A percentile compares a stretch with the other conserved stretches of the same genome.
phyloP scores from a whole-genome alignment of 2,329 filamentous ascomycete genomes.

The Neopestalotiopsis rosae region DNA sequence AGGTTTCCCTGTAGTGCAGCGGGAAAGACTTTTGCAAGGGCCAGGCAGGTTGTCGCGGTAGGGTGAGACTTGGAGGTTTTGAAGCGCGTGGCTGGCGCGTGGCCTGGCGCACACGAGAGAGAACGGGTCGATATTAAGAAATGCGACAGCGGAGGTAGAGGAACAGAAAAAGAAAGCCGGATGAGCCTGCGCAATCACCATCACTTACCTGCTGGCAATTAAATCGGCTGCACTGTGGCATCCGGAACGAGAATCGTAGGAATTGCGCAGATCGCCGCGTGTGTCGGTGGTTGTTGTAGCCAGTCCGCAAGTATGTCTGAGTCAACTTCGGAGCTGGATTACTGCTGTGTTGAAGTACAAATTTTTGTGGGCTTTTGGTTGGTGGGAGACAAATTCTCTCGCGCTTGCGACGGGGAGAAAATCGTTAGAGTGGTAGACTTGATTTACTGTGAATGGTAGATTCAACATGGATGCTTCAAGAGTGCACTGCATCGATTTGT shows the following conservation, averaged over 20 bases:
- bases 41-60: background rate
- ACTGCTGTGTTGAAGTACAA: background rate
- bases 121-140: background rate
- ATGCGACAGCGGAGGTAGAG: background rate
- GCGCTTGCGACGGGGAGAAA: background rate
- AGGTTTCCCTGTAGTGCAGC: background rate
- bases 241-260: background rate
- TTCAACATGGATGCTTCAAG: background rate
- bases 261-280: background rate
- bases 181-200: background rate
- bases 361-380: no score
- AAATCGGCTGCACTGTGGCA: background rate
- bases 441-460: background rate
- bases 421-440: background rate
- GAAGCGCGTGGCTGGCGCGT: constrained; percentile 18
- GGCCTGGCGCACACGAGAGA: constrained; percentile 8
- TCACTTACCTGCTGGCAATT: background rate
- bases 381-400: background rate
- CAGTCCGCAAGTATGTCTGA: background rate
- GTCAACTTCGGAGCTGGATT: background rate
- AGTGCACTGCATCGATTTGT: background rate
- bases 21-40: constrained; percentile 6
- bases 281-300: background rate
- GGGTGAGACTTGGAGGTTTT: constrained; percentile 7
- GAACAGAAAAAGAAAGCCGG: background rate